Conservation (phyloP, 306 rosid species). For the Glycine tomentella region DNA sequence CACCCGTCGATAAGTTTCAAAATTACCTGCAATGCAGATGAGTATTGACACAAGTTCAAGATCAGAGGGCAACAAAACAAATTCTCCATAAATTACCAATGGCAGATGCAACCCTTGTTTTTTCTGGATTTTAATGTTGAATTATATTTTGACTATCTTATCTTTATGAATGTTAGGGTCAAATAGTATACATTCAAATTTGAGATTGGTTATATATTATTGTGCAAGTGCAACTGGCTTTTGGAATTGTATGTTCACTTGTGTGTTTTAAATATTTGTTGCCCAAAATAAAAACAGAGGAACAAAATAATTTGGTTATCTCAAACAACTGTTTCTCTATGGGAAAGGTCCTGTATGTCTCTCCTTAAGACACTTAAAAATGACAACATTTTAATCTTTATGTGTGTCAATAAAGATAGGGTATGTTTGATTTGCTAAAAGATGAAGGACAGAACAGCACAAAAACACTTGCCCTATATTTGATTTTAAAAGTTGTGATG, state of each 20-base stretch:
- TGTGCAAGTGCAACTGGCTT: constrained; percentile 32
- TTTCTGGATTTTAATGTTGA: neutral
- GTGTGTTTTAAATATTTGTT: neutral
- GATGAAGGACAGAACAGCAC: too few relatives aligned
- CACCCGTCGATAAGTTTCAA: constrained; percentile 73
- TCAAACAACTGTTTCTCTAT: neutral
- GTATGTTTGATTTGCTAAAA: too few relatives aligned
- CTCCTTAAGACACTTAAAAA: too few relatives aligned
- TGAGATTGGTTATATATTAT: constrained; percentile 33
- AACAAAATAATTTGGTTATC: constrained; percentile 18
- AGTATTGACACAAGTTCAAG: constrained; percentile 36
- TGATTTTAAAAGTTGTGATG: too few relatives aligned
- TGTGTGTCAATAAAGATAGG: too few relatives aligned
- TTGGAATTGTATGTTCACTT: constrained; percentile 29
- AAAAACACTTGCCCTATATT: too few relatives aligned
- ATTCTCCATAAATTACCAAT: constrained; percentile 24
- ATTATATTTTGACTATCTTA: constrained; percentile 27
- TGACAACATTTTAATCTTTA: too few relatives aligned
- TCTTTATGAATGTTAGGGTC: neutral
- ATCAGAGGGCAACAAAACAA: constrained; percentile 40
- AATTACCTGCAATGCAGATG: constrained; percentile 61
- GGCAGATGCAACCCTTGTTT: constrained; percentile 4
- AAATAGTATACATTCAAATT: constrained; percentile 15
- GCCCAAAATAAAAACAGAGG: constrained; percentile 5
- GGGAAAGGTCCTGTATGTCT: neutral